A percentile compares a stretch with the other conserved stretches of the same genome.
Conservation (phyloP, 306 rosid genomes). For the Rosa lucieae region DNA sequence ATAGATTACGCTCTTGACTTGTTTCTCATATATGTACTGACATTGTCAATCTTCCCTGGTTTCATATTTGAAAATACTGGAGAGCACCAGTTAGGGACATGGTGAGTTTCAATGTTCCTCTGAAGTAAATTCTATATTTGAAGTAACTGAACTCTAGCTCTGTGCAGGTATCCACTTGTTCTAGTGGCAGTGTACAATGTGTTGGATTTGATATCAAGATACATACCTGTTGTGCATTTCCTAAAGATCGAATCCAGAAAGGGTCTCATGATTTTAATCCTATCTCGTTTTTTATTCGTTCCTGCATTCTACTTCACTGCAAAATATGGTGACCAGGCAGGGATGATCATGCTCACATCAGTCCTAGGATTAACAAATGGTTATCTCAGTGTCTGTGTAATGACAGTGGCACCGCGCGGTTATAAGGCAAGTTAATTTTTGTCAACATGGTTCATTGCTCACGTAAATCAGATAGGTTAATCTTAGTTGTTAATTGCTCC, state of each 20-base stretch:
- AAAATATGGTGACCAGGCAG: slow-evolving; percentile 77
- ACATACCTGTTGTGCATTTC: slow-evolving; percentile 54
- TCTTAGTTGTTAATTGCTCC: background rate
- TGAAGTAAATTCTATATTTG: background rate
- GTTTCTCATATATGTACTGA: slow-evolving; percentile 54
- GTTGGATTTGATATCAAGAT: slow-evolving; percentile 62
- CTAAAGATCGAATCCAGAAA: slow-evolving; percentile 73
- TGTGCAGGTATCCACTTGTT: slow-evolving; percentile 65
- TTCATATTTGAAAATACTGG: slow-evolving; percentile 89
- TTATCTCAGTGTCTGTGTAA: slow-evolving; percentile 73
- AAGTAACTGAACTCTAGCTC: background rate
- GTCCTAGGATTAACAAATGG: slow-evolving; percentile 78
- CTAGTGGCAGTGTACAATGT: slow-evolving; percentile 62
- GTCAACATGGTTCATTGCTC: slow-evolving; percentile 18
- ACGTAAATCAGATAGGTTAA: background rate
- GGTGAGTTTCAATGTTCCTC: slow-evolving; percentile 40
- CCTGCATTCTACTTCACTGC: slow-evolving; percentile 83
- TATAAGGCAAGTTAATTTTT: slow-evolving; percentile 47
- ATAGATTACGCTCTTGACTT: slow-evolving; percentile 59
- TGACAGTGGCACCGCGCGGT: slow-evolving; percentile 71
- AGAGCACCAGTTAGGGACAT: slow-evolving; percentile 64
- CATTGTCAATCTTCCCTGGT: slow-evolving; percentile 79
- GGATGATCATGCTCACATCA: slow-evolving; percentile 71
- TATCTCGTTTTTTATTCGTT: slow-evolving; percentile 53
- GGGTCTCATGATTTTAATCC: slow-evolving; percentile 39